Percentiles rank a stretch among this genome's conserved stretches.
Conservation (phyloP, 2,329 filamentous ascomycete genomes). For the Ophiostoma quercus region DNA sequence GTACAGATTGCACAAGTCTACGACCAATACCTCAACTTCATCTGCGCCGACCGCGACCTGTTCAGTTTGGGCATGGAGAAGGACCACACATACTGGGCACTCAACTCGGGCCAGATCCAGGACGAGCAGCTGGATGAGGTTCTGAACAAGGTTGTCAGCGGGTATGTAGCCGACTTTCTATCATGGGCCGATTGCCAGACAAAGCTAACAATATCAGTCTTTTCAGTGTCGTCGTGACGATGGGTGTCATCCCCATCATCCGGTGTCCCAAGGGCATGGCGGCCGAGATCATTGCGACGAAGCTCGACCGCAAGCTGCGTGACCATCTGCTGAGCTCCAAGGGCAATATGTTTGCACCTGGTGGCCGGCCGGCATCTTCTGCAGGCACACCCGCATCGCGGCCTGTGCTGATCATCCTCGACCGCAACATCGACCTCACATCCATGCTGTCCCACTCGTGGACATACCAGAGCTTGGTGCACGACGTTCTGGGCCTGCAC, state of each 20-base stretch:
- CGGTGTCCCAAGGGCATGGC: slow-evolving; percentile 88
- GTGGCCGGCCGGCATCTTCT: slow-evolving; percentile 53
- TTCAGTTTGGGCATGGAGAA: slow-evolving; percentile 93
- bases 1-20: slow-evolving; percentile 81
- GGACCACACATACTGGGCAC: slow-evolving; percentile 85
- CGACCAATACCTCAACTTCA: slow-evolving; percentile 96
- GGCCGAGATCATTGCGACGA: slow-evolving; percentile 88
- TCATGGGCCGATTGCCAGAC: neutral
- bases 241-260: slow-evolving; percentile 94
- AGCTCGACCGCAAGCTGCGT: slow-evolving; percentile 89
- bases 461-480: slow-evolving; percentile 77
- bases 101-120: slow-evolving; percentile 87
- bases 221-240: slow-evolving; percentile 98
- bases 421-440: slow-evolving; percentile 90
- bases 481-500: slow-evolving; percentile 52
- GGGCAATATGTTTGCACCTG: slow-evolving; percentile 82
- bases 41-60: slow-evolving; percentile 89
- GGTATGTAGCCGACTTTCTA: slow-evolving; percentile 34
- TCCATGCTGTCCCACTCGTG: slow-evolving; percentile 97
- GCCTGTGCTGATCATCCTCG: slow-evolving; percentile 86
- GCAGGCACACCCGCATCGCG: slow-evolving; percentile 64
- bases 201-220: neutral
- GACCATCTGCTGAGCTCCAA: slow-evolving; percentile 97
- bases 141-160: slow-evolving; percentile 87
- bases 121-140: slow-evolving; percentile 84